phyloP scores from a whole-genome alignment of 306 rosid species.

The Dalbergia oliveri region DNA sequence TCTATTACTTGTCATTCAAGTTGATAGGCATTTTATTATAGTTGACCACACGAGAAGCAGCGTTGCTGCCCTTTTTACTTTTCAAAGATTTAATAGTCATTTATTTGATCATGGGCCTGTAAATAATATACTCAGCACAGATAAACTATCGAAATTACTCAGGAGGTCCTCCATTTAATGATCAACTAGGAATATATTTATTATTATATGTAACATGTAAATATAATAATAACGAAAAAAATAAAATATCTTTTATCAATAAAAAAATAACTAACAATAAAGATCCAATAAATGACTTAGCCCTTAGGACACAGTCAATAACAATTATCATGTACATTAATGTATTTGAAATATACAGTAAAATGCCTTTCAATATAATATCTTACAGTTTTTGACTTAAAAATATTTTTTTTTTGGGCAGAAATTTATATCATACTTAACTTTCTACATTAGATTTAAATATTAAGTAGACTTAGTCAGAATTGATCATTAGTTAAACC shows the following conservation, averaged over 20 bases:
- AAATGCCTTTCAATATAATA: not conserved
- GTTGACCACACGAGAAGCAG: slow-evolving; percentile 38
- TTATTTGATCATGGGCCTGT: slow-evolving; percentile 45
- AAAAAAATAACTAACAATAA: no score
- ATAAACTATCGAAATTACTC: slow-evolving; percentile 4
- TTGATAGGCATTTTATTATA: slow-evolving; percentile 18
- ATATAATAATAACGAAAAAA: no score
- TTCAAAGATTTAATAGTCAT: not conserved
- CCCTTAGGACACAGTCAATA: no score
- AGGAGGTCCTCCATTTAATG: no score
- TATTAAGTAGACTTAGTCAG: not conserved
- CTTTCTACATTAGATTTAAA: no score
- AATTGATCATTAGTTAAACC: not conserved
- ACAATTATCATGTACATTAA: no score
- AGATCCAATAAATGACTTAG: no score
- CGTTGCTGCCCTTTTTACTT: slow-evolving; percentile 35
- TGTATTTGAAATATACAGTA: not conserved
- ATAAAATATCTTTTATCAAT: no score
- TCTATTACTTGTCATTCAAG: slow-evolving; percentile 41
- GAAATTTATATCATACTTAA: no score
- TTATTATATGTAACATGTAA: no score
- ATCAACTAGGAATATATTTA: no score
- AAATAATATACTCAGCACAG: slow-evolving; percentile 28
- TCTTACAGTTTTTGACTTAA: not conserved
- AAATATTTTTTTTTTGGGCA: no score